Evolutionary conservation across 106 monocot genomes (phyloP), one percentile per base, ranked within the genome.

Genomic region (Dioscorea dumetorum): DNA sequence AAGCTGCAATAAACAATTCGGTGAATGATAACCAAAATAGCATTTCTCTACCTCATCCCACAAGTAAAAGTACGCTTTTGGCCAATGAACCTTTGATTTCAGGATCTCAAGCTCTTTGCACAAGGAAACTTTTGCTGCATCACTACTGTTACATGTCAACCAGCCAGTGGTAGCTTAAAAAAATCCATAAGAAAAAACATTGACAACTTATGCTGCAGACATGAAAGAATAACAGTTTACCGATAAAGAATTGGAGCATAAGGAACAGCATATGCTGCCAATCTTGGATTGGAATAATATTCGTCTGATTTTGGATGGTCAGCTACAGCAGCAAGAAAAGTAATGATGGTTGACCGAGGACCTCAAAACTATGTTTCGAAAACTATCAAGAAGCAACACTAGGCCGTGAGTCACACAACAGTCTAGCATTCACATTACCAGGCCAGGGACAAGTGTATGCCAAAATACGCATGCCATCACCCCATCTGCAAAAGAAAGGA

Each of bases 401-500:
- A 41, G 41, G 41, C 41, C 54, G 19, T 19, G 54, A 0, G 19
- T 18, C 54, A 54, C 19, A 54, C 15, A 14, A 16, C 54, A 13
- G 54, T 14, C 15, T 54, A 54, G 54, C 54, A 19, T 16, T 35
- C 9, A 28, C 2, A 57, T 72, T 88, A 97, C 97, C 97, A 68
- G 89, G 87, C 97, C 97, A 97, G 24, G 97, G 97, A 57, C 97
- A 97, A 50, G 92, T 97, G 72, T 97, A 97, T 59, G 97, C 75
- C 64, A 97, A 79, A 57, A 97, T 73, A 51, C 97, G 84, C 97
- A 97, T 97, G 68, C 87, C 82, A 69, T 97, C 87, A 63, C 97
- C 92, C 97, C 97, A 97, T 82, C 97, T 77, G 68, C 97, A 97
- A 75, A 97, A 97, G 69, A 84, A 97, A 33, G 97, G 97, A 78